Evolutionary conservation across 257 asterid species (phyloP).

Genomic region (Fraxinus americana): DNA sequence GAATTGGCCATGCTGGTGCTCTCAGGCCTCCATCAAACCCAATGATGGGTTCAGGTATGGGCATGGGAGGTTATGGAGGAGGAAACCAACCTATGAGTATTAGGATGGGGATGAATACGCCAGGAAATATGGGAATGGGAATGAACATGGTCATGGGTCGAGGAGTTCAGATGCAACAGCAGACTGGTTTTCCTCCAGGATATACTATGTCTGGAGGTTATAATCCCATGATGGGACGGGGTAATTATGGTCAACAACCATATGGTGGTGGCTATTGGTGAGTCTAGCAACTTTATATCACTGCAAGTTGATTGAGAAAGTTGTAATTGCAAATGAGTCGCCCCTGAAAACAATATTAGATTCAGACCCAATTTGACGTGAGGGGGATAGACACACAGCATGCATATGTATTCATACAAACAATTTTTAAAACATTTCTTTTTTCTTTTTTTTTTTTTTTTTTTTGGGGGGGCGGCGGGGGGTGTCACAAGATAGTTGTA

Average conservation of each 20-base stretch:
- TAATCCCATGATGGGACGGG: conserved; percentile 65
- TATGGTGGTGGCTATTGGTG: conserved; percentile 78
- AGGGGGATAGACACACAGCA: conserved; percentile 28
- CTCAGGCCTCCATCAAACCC: too few relatives aligned
- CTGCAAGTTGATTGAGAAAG: conserved; percentile 16
- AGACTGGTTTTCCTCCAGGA: conserved; percentile 67
- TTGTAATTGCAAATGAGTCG: conserved; percentile 20
- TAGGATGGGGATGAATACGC: conserved; percentile 46
- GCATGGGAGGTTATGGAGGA: not conserved
- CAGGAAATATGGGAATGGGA: conserved; percentile 50
- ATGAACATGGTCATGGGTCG: conserved; percentile 37
- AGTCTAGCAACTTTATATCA: conserved; percentile 18
- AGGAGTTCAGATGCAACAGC: conserved; percentile 59
- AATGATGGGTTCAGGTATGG: too few relatives aligned
- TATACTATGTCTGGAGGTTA: conserved; percentile 57
- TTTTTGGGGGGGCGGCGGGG: too few relatives aligned
- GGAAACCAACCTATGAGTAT: conserved; percentile 29
- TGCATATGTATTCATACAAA: conserved; percentile 39
- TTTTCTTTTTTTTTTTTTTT: conserved; percentile 27
- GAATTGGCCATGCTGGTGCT: conserved; percentile 19
- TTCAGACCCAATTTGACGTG: conserved; percentile 23
- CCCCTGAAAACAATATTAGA: conserved; percentile 27
- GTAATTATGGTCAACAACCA: conserved; percentile 69
- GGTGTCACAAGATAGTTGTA: conserved; percentile 27
- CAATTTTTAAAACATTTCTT: not conserved